These are phyloP conservation scores for Trifolium pratense DNA, from an alignment of 306 rosid species.

Conservation along the genomic window DNA sequence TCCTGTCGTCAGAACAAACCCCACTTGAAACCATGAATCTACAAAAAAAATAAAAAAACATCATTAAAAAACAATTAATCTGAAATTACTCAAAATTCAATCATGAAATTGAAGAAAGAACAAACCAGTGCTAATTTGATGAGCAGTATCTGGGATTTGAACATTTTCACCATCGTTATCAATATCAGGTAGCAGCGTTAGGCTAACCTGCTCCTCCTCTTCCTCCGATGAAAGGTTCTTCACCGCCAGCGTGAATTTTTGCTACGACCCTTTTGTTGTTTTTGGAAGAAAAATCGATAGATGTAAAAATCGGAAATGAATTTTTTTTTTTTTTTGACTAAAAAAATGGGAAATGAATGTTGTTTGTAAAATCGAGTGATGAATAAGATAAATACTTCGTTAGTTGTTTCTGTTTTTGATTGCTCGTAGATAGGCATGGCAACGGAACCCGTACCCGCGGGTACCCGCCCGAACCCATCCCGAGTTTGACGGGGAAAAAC, in stretches of 20 bases:
- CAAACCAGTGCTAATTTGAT: conserved; percentile 82
- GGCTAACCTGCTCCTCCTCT: neutral
- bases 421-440: no score
- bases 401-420: no score
- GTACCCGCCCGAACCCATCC: no score
- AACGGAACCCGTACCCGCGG: no score
- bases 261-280: neutral
- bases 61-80: neutral
- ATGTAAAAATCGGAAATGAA: neutral
- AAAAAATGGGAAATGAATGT: no score
- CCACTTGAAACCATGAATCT: conserved; percentile 95
- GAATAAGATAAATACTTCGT: no score
- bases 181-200: conserved; percentile 39
- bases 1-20: conserved; percentile 88
- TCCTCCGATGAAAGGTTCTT: conserved; percentile 17
- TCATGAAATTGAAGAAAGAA: neutral
- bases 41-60: neutral
- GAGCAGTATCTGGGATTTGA: conserved; percentile 75
- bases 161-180: conserved; percentile 19
- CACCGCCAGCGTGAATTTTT: conserved; percentile 44
- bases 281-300: neutral
- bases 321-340: no score
- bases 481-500: no score
- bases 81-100: neutral
- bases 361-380: no score